phyloP scores from a whole-genome alignment of 306 rosid species.

The Alnus glutinosa region DNA sequence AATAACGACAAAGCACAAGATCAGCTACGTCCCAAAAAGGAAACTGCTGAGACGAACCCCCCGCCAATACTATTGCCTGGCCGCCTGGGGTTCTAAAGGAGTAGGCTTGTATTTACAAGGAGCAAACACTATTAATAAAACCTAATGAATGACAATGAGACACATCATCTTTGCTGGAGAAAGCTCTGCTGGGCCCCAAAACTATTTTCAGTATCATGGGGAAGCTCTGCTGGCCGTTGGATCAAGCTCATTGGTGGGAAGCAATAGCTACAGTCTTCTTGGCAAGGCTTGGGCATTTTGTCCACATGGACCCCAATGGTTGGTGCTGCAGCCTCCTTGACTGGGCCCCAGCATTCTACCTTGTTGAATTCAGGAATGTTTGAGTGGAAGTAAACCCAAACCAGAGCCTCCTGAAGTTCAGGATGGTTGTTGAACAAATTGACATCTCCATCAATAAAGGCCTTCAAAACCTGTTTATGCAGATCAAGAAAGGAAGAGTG shows the following conservation, averaged over 20 bases:
- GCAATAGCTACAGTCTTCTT: conserved; percentile 62
- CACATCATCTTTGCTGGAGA: conserved; percentile 6
- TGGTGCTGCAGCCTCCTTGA: conserved; percentile 51
- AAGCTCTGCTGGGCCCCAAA: conserved; percentile 39
- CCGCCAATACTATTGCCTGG: not conserved
- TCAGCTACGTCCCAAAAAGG: too few species aligned
- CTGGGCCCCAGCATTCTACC: conserved; percentile 91
- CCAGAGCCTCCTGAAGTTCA: conserved; percentile 67
- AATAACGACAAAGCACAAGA: too few species aligned
- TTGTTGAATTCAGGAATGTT: conserved; percentile 73
- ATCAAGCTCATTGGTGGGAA: conserved; percentile 59
- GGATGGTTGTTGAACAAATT: conserved; percentile 66
- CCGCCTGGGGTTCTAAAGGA: not conserved
- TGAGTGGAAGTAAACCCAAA: conserved; percentile 83
- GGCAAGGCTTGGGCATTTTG: conserved; percentile 45
- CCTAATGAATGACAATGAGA: not conserved
- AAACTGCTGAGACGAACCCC: too few species aligned
- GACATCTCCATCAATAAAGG: conserved; percentile 72
- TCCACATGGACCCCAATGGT: conserved; percentile 31
- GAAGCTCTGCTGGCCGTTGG: conserved; percentile 36
- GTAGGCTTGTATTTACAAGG: not conserved
- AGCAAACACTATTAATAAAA: not conserved
- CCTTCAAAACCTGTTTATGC: conserved; percentile 67
- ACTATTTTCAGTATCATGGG: not conserved
- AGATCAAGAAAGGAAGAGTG: too few species aligned